Base-by-base conservation (phyloP, 1,284 basidiomycete genomes). In the Mrakiaceae sp. region DNA sequence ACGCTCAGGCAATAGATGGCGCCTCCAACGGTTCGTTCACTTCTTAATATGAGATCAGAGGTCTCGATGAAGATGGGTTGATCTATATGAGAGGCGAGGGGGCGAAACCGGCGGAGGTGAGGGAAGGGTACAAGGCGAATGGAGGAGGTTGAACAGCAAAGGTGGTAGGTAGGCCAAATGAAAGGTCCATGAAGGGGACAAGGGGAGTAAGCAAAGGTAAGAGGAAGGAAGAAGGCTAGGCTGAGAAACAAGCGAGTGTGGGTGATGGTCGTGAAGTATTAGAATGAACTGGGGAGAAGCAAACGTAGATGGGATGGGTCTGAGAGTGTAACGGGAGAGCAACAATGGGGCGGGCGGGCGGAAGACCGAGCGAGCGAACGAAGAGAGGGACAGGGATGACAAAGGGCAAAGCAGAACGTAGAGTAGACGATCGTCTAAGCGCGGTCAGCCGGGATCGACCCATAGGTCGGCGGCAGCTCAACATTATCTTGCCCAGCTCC, bases 391-490 rank as follows among this genome's bases (percentile, higher is more conserved):
- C 48, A 49, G 9, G 14, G 48, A 49, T 14, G 48, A 49, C 1
- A 14, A 49, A 14, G 48, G 9, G 14, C 8, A 14, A 14, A 49
- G 14, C 8, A 14, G 14, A 49, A 14, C 8, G 48, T 8, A 9
- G 48, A 8, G 48, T 49, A 14, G 48, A 14, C 8, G 48, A 49
- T 14, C 8, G 48, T 8, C 14, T 8, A 49, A 49, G 48, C 8
- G 8, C 8, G 39, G 47, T 16, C 27, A 43, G n/a, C 61, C 10
- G 57, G 58, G 49, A 65, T 65, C 50, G 58, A 61, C 4, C 53
- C 64, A 46, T 65, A 65, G 14, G 60, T 66, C 14, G 64, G 64
- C 16, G 64, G 64, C 10, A 60, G 40, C 56, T 60, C 63, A 44
- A 11, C 58, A 58, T 54, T 14, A 39, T 27, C 54, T n/a, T 60